These are phyloP conservation scores for Sutorius eximius DNA, from an alignment of 1,284 basidiomycete species.

Conservation along the genomic window DNA sequence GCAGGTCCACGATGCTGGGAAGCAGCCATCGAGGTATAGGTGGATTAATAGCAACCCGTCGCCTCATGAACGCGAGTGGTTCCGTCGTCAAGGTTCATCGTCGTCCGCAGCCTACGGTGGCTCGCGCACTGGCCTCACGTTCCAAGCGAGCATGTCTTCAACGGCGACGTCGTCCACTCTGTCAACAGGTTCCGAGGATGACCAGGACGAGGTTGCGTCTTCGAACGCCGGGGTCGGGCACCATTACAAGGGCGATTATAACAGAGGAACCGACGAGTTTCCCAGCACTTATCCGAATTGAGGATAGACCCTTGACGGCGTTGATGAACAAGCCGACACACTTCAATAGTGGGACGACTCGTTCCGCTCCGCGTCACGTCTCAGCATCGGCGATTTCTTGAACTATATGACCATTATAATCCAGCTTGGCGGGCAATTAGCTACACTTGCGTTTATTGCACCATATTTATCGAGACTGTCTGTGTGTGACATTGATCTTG, in stretches of 20 bases:
- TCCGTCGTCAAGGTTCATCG: constrained; percentile 12
- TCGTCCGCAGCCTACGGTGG: constrained; percentile 20
- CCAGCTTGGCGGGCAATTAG: constrained; percentile 1
- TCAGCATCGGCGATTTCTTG: constrained; percentile 17
- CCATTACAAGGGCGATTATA: constrained; percentile 10
- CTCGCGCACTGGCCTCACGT: constrained; percentile 14
- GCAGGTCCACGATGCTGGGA: constrained; percentile 42
- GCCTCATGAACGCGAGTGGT: constrained; percentile 26
- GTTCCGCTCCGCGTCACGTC: neutral
- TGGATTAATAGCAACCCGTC: constrained; percentile 43
- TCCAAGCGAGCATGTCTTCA: constrained; percentile 32
- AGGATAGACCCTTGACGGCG: constrained; percentile 4
- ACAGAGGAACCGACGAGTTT: constrained; percentile 13
- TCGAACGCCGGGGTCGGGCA: neutral
- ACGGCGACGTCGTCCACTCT: constrained; percentile 20
- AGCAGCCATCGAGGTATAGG: constrained; percentile 41
- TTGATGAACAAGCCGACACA: neutral
- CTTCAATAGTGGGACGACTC: neutral
- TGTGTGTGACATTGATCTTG: constrained; percentile 15
- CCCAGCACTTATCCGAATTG: constrained; percentile 16
- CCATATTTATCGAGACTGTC: constrained; percentile 26
- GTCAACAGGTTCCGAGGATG: constrained; percentile 31
- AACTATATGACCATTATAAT: constrained; percentile 19
- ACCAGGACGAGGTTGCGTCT: constrained; percentile 18
- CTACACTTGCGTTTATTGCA: constrained; percentile 3